A percentile compares a stretch with the other conserved stretches of the same genome.
Evolutionary conservation across 1,139 yeast species (phyloP).

Genomic region (Tardiomyces depauwii): DNA sequence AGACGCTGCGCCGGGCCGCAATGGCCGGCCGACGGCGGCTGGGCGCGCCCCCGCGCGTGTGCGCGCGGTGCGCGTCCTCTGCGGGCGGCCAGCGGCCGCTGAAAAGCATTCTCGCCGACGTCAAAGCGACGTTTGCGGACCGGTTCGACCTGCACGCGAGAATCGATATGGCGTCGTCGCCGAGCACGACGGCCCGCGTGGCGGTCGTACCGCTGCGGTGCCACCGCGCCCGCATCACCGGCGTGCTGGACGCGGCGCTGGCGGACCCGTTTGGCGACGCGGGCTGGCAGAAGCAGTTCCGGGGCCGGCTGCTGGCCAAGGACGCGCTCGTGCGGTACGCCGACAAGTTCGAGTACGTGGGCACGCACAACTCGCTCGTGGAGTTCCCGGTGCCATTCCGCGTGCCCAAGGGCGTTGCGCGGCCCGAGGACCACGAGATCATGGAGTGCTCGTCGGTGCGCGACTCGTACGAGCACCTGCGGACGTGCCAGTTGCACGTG

Average conservation of each 20-base stretch:
- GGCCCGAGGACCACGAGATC: constrained; percentile 13
- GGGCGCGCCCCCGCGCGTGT: too few relatives aligned
- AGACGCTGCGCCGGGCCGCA: too few relatives aligned
- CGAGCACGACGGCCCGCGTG: constrained; percentile 7
- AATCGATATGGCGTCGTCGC: constrained; percentile 8
- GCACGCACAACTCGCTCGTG: constrained; percentile 25
- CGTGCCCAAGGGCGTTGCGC: constrained; percentile 6
- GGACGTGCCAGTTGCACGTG: constrained; percentile 21
- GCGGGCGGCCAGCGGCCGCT: too few relatives aligned
- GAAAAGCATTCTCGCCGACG: constrained; percentile 6
- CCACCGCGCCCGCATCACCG: constrained; percentile 17
- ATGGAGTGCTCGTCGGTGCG: constrained; percentile 21
- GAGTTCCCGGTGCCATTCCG: constrained; percentile 26
- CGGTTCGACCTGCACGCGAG: constrained; percentile 14
- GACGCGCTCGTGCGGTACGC: constrained; percentile 23
- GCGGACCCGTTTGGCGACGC: constrained; percentile 28
- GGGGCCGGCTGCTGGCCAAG: constrained; percentile 21
- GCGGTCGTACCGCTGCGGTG: constrained; percentile 22
- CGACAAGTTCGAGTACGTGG: constrained; percentile 20
- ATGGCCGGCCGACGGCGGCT: too few relatives aligned
- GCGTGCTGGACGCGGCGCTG: constrained; percentile 22
- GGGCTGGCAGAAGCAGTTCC: constrained; percentile 21
- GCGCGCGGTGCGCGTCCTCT: too few relatives aligned
- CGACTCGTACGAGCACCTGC: constrained; percentile 23
- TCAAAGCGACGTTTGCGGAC: constrained; percentile 15